Evolutionary conservation across 352 stramenopile genomes (phyloP), one percentile per base, ranked within the genome.

Genomic region (Phytophthora sojae): DNA sequence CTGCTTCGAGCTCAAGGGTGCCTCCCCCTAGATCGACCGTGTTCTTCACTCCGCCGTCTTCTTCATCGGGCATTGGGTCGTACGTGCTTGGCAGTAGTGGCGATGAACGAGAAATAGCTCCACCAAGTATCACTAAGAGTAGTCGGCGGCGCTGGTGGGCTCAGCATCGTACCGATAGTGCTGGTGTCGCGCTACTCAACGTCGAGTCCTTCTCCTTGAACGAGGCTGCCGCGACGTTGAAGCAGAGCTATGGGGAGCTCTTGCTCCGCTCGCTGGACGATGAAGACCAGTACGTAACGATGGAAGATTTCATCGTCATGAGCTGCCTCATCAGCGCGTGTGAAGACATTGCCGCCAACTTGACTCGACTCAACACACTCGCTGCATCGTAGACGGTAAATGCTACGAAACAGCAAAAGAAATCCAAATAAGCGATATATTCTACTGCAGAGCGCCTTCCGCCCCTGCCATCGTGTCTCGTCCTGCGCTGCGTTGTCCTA

Each of bases 231-330:
- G 61, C 76, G 9, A 71, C 69, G 45, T 71, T 91, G 23, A 84
- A 86, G 47, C 63, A 81, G 35, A 76, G 73, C 57, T 91, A 91
- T 55, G 65, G 81, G 3, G 78, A 86, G 57, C 78, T 86, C 6
- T 54, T 90, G 19, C 39, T 88, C 15, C 62, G 50, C 4, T 75
- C 64, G 2, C 30, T 77, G 8, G 68, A 80, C 49, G 60, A 79
- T 8, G 29, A 64, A 1, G 64, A 77, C 15, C 59, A 72, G 25
- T 58, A 76, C 57, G 65, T 86, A 17, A 74, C 79, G 0, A 86
- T 91, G 63, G 83, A 91, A 37, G 79, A 91, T 30, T 83, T 90
- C 39, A 85, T 90, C 57, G 64, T 88, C 65, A 91, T 89, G 78
- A 91, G 83, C 69, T 91, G 83, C 59, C 71, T 91, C 23, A 89